Percentiles rank a stretch among this genome's conserved stretches.
Conservation (phyloP, 169 alveolate genomes). For the Plasmodium coatneyi region DNA sequence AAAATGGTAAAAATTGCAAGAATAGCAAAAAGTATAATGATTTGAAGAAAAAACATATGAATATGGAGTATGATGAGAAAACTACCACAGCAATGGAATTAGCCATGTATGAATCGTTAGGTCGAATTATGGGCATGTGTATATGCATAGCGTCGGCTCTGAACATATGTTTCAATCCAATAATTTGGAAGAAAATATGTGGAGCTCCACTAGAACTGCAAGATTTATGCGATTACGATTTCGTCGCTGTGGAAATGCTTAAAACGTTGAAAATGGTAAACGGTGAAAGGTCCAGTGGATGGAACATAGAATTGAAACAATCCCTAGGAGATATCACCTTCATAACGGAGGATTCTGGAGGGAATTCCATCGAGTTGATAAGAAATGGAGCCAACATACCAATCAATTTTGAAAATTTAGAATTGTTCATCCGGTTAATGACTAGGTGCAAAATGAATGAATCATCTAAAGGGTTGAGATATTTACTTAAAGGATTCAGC, state of each 20-base stretch:
- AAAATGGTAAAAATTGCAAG: background rate
- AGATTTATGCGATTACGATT: constrained; percentile 87
- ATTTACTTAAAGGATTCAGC: constrained; percentile 88
- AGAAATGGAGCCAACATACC: constrained; percentile 84
- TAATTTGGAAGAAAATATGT: constrained; percentile 90
- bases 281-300: constrained; percentile 68
- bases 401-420: constrained; percentile 85
- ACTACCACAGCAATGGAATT: constrained; percentile 76
- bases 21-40: background rate
- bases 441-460: constrained; percentile 88
- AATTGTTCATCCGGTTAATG: constrained; percentile 86
- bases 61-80: constrained; percentile 67
- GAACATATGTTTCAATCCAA: constrained; percentile 89
- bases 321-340: constrained; percentile 84
- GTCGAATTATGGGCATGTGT: constrained; percentile 93
- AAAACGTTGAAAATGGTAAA: constrained; percentile 82
- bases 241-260: constrained; percentile 88
- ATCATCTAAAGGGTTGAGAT: constrained; percentile 84
- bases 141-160: constrained; percentile 89
- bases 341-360: constrained; percentile 80
- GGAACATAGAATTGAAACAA: constrained; percentile 52
- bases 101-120: constrained; percentile 91
- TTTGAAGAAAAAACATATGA: background rate
- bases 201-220: constrained; percentile 78
- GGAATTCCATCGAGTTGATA: constrained; percentile 79